Evolutionary conservation across 768 basidiomycete species (phyloP).

Genomic region (Russula sp.): DNA sequence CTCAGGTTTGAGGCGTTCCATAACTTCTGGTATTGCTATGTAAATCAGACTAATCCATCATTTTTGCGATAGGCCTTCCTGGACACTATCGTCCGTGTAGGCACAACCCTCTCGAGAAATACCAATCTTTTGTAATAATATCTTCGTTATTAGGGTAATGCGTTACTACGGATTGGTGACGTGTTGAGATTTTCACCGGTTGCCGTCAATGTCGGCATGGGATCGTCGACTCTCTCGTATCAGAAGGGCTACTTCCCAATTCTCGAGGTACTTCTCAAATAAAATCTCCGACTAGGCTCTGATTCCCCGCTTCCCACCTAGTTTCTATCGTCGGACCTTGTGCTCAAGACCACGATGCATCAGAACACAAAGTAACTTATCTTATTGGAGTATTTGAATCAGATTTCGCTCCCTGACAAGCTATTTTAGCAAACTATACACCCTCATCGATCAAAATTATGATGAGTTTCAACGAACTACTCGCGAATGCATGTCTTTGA

Average conservation of each 20-base stretch:
- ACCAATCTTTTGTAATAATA: neutral
- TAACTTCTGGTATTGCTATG: neutral
- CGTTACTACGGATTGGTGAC: constrained; percentile 30
- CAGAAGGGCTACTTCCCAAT: constrained; percentile 32
- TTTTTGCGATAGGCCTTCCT: constrained; percentile 26
- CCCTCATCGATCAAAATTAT: constrained; percentile 29
- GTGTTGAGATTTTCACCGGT: constrained; percentile 29
- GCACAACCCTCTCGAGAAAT: neutral
- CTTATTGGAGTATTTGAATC: neutral
- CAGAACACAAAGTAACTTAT: constrained; percentile 30
- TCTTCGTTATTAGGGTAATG: constrained; percentile 25
- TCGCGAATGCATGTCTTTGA: constrained; percentile 24
- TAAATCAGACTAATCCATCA: neutral
- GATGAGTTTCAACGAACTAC: constrained; percentile 24
- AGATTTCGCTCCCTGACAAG: neutral
- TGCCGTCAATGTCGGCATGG: constrained; percentile 18
- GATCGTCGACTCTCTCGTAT: constrained; percentile 27
- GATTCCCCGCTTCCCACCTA: constrained; percentile 5
- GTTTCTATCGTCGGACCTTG: constrained; percentile 31
- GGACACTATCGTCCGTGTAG: constrained; percentile 25
- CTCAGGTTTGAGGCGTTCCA: constrained; percentile 25
- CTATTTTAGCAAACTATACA: constrained; percentile 24
- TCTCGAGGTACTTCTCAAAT: constrained; percentile 26
- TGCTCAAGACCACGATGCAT: constrained; percentile 31
- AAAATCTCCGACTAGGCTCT: neutral